Percentiles rank a stretch among this genome's conserved stretches.
phyloP scores from a whole-genome alignment of 1,284 basidiomycete species.

The Moesziomyces parantarcticus region DNA sequence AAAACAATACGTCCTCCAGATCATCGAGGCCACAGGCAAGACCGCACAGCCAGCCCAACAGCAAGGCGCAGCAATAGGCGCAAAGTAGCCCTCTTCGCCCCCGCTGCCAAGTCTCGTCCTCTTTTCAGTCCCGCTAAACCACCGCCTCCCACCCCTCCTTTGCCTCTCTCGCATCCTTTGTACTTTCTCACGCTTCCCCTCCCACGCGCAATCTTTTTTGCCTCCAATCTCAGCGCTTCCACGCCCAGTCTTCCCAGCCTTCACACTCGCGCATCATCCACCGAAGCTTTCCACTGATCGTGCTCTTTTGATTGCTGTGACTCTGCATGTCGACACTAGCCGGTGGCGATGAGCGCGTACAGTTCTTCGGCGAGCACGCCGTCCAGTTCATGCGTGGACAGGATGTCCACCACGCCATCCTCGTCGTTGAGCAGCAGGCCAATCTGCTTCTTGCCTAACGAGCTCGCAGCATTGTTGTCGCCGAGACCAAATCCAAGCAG shows the following conservation, averaged over 20 bases:
- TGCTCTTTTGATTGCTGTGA: neutral
- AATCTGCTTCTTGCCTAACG: constrained; percentile 26
- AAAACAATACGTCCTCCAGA: constrained; percentile 66
- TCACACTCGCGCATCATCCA: too few species aligned
- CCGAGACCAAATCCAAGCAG: constrained; percentile 54
- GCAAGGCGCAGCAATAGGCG: constrained; percentile 9
- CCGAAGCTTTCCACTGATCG: too few species aligned
- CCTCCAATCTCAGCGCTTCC: too few species aligned
- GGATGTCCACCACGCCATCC: constrained; percentile 44
- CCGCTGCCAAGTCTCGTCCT: neutral
- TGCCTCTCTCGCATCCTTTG: neutral
- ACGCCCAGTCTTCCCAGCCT: too few species aligned
- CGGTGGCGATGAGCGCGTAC: constrained; percentile 31
- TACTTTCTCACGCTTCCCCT: neutral
- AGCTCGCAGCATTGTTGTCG: constrained; percentile 5
- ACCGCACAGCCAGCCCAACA: neutral
- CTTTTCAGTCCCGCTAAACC: constrained; percentile 8
- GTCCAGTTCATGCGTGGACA: constrained; percentile 42
- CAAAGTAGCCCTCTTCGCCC: constrained; percentile 3
- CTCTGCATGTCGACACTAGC: neutral
- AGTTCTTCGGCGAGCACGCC: constrained; percentile 33
- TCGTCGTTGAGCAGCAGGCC: constrained; percentile 41
- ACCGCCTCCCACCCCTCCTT: too few species aligned
- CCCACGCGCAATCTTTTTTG: too few species aligned
- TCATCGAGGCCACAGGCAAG: constrained; percentile 57